Percentiles rank a stretch among this genome's conserved stretches.
Conservation (phyloP, 352 stramenopile species). For the Chrysophaeum taylorii region DNA sequence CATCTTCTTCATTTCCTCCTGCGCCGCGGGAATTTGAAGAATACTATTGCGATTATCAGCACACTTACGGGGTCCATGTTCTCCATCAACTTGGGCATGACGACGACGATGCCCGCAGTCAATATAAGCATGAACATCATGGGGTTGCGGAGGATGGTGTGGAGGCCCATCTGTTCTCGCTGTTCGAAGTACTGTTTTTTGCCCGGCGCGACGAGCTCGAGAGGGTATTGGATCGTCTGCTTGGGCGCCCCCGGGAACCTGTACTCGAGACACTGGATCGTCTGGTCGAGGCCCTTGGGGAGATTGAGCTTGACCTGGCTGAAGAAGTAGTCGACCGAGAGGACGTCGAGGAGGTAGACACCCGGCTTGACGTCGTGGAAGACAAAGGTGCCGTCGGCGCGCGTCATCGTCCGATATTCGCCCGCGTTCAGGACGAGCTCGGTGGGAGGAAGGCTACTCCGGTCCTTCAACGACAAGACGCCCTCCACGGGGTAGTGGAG, state of each 20-base stretch:
- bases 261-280: slow-evolving; percentile 5
- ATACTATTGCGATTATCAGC: no score
- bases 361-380: slow-evolving; percentile 10
- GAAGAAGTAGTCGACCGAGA: slow-evolving; percentile 2
- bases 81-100: slow-evolving; percentile 25
- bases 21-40: no score
- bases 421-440: no score
- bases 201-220: background rate
- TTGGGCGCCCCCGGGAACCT: background rate
- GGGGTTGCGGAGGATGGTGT: slow-evolving; percentile 24
- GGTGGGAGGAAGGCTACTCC: no score
- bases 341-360: slow-evolving; percentile 10
- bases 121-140: slow-evolving; percentile 23
- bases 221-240: background rate
- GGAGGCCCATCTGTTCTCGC: slow-evolving; percentile 17
- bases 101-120: slow-evolving; percentile 15
- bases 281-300: background rate
- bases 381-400: background rate
- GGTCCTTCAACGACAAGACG: background rate
- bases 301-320: slow-evolving; percentile 11
- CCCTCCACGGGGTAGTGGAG: background rate
- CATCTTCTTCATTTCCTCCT: slow-evolving; percentile 28
- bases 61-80: background rate
- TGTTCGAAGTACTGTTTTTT: slow-evolving; percentile 21
- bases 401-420: slow-evolving; percentile 3